Evolutionary conservation across 2,329 filamentous ascomycete genomes (phyloP), one percentile per base, ranked within the genome.

Genomic region (Didymella keratinophila): DNA sequence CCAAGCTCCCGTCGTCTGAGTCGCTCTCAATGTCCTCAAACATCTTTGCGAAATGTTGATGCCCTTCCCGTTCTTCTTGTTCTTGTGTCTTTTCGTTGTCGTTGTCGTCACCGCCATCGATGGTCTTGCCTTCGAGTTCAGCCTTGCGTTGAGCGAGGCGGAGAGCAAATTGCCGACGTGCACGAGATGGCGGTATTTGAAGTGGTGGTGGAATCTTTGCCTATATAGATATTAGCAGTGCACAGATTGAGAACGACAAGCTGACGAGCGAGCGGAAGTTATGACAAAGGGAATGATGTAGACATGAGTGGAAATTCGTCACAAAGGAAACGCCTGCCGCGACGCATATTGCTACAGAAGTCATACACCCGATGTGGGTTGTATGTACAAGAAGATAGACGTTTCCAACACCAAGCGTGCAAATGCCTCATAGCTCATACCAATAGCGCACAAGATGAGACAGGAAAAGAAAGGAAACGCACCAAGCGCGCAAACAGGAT

Each of bases 91-190:
- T 68, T 12, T 53, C 56, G 4, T 65, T 57, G 2, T 64, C 62
- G 2, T 53, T 23, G n/a, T 43, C 41, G 6, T 43, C 56, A n/a
- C 67, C 69, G 3, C 69, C 67, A 28, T 66, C 66, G 21, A 53
- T 55, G 14, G 57, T 49, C 25, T 50, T 47, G 6, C 42, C 47
- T 58, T 75, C 71, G 12, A 75, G 63, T 21, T 71, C 61, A 10
- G 72, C 73, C 58, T 79, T 79, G 41, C 76, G 91, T 86, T 70
- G 76, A 2, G 80, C 81, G 14, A 98, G 83, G 12, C 93, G 87
- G 12, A 91, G 91, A n/a, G 93, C 93, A n/a, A 98, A 85, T 76
- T 96, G 92, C 54, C 92, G 84, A 49, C 94, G 87, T 8, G 94
- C 94, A 51, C 94, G 87, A 8, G 92, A 96, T 2, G 94, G 93